Percentiles rank a stretch among this genome's conserved stretches.
phyloP scores from a whole-genome alignment of 2,329 filamentous ascomycete genomes.

The Trichoderma afroharzianum region DNA sequence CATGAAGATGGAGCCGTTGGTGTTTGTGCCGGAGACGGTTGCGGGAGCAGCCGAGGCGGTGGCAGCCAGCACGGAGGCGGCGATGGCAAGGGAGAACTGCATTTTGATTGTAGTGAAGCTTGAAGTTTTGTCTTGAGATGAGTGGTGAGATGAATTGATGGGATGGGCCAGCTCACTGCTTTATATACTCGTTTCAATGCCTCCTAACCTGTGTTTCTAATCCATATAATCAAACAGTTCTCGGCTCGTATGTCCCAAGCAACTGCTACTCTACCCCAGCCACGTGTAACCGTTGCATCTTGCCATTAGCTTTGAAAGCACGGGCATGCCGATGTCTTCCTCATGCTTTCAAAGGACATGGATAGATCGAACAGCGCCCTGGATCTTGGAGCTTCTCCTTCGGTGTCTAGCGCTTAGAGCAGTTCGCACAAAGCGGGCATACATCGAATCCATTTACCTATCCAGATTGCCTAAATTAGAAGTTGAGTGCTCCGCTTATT shows the following conservation, averaged over 20 bases:
- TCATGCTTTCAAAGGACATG: background rate
- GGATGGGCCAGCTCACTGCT: background rate
- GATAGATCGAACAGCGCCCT: background rate
- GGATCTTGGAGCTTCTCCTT: conserved; percentile 12
- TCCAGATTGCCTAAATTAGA: conserved; percentile 1
- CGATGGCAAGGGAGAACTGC: conserved; percentile 12
- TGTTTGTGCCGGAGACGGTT: background rate
- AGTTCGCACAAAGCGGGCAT: background rate
- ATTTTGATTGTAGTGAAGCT: background rate
- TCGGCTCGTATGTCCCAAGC: background rate
- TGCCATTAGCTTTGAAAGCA: background rate
- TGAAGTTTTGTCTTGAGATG: background rate
- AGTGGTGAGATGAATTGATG: background rate
- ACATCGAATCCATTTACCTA: background rate
- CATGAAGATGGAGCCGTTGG: conserved; percentile 14
- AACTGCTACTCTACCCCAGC: background rate
- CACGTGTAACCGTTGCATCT: background rate
- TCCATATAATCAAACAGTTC: background rate
- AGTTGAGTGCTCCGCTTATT: background rate
- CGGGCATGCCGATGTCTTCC: background rate
- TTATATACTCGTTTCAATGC: background rate
- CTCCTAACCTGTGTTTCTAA: background rate
- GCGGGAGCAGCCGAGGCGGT: conserved; percentile 12
- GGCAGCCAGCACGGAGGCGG: conserved; percentile 12
- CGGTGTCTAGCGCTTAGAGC: conserved; percentile 7